Base-by-base conservation (phyloP, 148 eudicot genomes). In the Beta vulgaris region DNA sequence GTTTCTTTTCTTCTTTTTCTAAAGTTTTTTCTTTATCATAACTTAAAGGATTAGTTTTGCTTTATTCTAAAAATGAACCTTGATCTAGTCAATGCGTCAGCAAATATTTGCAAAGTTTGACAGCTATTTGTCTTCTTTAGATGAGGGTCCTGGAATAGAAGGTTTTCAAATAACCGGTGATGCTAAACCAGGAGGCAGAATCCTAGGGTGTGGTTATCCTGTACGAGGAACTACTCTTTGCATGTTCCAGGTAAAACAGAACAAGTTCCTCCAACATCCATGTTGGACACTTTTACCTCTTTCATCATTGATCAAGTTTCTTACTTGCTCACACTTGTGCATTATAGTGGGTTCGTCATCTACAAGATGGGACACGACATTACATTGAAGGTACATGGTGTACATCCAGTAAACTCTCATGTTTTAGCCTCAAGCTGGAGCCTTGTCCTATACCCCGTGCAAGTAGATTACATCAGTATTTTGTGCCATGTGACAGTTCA, bases 341-440 rank as follows among this genome's bases (percentile, higher is more conserved):
- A 42, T 78, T 18, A 66, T 68, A 94, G 98, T 94, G 98, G 98
- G 90, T 94, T 84, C 97, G 93, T 69, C 97, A 94, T 92, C 88
- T 86, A 85, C 97, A 91, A 73, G 98, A 94, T 80, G 98, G 98
- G 42, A 94, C 97, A 32, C 85, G 92, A 81, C 91, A 94, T 67
- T 87, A 88, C 85, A 94, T 94, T 74, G 97, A 94, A 72, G 98
- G 98, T 91, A 82, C 79, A 78, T 68, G 34, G 32, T 42, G 8
- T 32, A 66, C 60, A 55, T 43, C 40, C 25, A 55, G 34, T 39
- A 43, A 36, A 46, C 14, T 61, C 18, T 48, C n/a, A 31, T 69
- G 46, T 29, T 54, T 48, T 63, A 25, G 18, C 23, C 25, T 53
- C 55, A 15, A 31, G 18, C 35, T 70, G 34, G 34, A 48, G 13